Evolutionary conservation across 1,284 basidiomycete species (phyloP), one percentile per base, ranked within the genome.

Genomic region (Exobasidium cylindrosporum): DNA sequence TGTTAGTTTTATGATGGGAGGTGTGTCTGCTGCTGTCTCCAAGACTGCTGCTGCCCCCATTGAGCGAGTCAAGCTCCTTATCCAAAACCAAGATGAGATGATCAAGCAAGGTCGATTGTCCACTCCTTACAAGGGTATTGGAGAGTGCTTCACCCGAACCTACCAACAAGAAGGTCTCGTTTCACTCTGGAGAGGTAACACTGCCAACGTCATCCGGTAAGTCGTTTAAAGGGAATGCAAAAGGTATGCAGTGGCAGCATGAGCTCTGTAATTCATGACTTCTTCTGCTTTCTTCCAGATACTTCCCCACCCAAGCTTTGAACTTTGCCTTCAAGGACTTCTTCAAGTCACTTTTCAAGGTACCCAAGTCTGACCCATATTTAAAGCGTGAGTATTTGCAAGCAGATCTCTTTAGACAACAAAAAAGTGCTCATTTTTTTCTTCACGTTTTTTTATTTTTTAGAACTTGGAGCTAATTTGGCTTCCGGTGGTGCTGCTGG

Each of bases 41-140:
- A 80, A 80, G 75, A 79, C 74, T 21, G 78, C 76, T 55, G 78
- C 78, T 55, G 78, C 78, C 67, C 78, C 77, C 74, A 80, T 80
- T 47, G 77, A 80, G 74, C 76, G 78, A 63, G 67, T 80, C 68
- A 79, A 79, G 76, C 78, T 78, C 62, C 73, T 79, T 49, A 73
- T 79, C 77, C 78, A 79, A 74, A 80, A 80, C 71, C 78, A 80
- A 73, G 78, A 73, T 62, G 78, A 80, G 75, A 79, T 79, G 76
- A 78, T 79, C 74, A 79, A 78, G 74, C 78, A 78, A 72, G 78
- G 77, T 66, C 77, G 78, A 69, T 77, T 80, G 56, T 66, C 78
- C 52, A 50, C 66, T 53, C 77, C 77, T 57, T 80, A 80, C 78
- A 80, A 76, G 77, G 77, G 78, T 60, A 77, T 80, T 61, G 76